phyloP scores from a whole-genome alignment of 495 filamentous ascomycete species.

The Penicillium steckii region DNA sequence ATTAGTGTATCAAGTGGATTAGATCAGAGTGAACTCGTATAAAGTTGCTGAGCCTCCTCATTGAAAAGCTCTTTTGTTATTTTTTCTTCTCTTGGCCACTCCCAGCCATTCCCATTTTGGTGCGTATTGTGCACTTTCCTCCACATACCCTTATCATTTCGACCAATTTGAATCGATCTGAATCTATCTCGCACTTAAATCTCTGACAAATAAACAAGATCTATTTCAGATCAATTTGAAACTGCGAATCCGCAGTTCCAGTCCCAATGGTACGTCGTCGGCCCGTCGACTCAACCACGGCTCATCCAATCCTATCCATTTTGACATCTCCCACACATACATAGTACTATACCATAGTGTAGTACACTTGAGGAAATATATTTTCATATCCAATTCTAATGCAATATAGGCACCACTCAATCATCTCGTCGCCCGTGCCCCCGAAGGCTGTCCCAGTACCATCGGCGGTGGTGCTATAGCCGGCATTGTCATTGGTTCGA shows the following conservation, averaged over 20 bases:
- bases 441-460: constrained; percentile 33
- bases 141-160: neutral
- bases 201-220: too few species aligned
- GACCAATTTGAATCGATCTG: too few species aligned
- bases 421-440: constrained; percentile 25
- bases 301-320: neutral
- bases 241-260: neutral
- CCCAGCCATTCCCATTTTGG: neutral
- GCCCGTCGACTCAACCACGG: neutral
- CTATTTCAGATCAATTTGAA: neutral
- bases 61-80: neutral
- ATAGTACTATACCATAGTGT: too few species aligned
- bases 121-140: neutral
- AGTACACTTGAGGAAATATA: too few species aligned
- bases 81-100: neutral
- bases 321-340: neutral
- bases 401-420: constrained; percentile 22
- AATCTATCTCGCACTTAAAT: too few species aligned
- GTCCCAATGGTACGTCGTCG: neutral
- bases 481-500: constrained; percentile 59
- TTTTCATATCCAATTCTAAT: too few species aligned
- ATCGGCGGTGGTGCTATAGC: constrained; percentile 56
- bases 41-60: too few species aligned
- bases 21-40: too few species aligned
- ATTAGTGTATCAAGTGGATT: too few species aligned